Evolutionary conservation across 768 basidiomycete genomes (phyloP).

Genomic region (Cystobasidium tubakii): DNA sequence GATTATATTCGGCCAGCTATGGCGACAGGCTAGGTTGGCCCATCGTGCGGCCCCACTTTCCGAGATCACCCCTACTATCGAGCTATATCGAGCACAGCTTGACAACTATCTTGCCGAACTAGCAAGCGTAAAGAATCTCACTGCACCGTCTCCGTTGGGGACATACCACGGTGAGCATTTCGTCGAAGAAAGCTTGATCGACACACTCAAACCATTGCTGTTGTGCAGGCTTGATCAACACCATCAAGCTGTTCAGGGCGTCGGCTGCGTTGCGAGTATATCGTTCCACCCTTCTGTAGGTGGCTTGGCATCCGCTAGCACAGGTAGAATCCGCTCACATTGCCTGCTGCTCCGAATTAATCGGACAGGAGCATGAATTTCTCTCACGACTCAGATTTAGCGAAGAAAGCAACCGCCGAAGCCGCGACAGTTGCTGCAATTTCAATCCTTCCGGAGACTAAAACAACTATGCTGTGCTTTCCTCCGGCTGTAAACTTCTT

Average conservation of each 20-base stretch:
- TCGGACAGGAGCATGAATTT: neutral
- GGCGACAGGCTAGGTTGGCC: neutral
- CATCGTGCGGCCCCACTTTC: neutral
- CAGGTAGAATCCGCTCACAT: no score
- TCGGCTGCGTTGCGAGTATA: neutral
- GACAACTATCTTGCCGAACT: neutral
- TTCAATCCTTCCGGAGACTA: neutral
- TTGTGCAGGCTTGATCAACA: neutral
- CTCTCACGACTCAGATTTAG: neutral
- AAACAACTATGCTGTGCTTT: neutral
- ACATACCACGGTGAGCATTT: neutral
- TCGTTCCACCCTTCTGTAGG: neutral
- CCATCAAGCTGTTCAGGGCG: neutral
- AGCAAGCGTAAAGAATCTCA: neutral
- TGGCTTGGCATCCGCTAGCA: neutral
- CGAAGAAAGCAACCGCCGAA: neutral
- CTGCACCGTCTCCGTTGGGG: neutral
- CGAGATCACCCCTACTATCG: neutral
- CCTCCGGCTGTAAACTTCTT: neutral
- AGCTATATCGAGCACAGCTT: neutral
- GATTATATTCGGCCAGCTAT: neutral
- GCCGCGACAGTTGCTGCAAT: neutral
- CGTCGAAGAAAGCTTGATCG: neutral
- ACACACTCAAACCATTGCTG: neutral
- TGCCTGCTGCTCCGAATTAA: neutral